These are phyloP conservation scores for Isoetes engelmannii DNA, from an alignment of 83 land plant genomes.

Conservation along the genomic window DNA sequence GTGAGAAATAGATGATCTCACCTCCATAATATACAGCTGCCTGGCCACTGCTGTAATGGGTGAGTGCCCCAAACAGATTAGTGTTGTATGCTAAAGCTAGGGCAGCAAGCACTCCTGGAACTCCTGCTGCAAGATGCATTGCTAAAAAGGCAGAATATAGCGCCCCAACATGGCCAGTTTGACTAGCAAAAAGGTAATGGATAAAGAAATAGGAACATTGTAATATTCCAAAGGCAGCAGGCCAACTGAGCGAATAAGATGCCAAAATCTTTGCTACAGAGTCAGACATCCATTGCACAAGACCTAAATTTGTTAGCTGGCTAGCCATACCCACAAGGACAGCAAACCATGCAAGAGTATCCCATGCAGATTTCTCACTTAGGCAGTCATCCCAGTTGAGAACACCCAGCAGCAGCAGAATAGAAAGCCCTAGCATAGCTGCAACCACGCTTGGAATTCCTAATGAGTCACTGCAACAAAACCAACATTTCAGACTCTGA, in stretches of 20 bases:
- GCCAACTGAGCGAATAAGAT: slow-evolving; percentile 91
- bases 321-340: slow-evolving; percentile 98
- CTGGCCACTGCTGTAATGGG: slow-evolving; percentile 99
- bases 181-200: slow-evolving; percentile 97
- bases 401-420: slow-evolving; percentile 75
- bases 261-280: slow-evolving; percentile 67
- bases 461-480: slow-evolving; percentile 60
- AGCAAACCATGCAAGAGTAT: slow-evolving; percentile 98
- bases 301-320: slow-evolving; percentile 83
- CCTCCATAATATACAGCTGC: slow-evolving; percentile 99
- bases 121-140: slow-evolving; percentile 94
- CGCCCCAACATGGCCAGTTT: slow-evolving; percentile 99
- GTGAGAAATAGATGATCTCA: slow-evolving; percentile 19
- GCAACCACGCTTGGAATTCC: slow-evolving; percentile 94
- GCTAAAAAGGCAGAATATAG: slow-evolving; percentile 93
- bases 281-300: slow-evolving; percentile 92
- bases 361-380: slow-evolving; percentile 98
- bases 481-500: background rate
- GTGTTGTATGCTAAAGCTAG: slow-evolving; percentile 92
- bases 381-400: slow-evolving; percentile 97
- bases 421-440: slow-evolving; percentile 95
- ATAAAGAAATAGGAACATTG: slow-evolving; percentile 85
- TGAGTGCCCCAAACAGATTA: slow-evolving; percentile 93
- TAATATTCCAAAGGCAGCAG: slow-evolving; percentile 76
- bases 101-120: slow-evolving; percentile 87